A percentile compares a stretch with the other conserved stretches of the same genome.
Evolutionary conservation across 768 basidiomycete genomes (phyloP).

Genomic region (Pleurotus sapidus): DNA sequence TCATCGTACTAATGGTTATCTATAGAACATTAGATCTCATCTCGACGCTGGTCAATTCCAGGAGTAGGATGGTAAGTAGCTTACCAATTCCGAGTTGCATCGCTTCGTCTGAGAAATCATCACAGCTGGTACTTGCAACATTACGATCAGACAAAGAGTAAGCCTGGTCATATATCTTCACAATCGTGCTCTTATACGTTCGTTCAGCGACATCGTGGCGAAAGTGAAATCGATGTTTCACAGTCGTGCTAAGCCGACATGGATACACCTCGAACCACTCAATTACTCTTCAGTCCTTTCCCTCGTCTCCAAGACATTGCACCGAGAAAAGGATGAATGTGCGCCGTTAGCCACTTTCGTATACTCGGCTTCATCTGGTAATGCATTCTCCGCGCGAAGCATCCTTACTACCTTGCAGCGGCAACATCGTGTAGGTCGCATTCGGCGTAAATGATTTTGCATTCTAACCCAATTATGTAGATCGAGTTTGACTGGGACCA

Average conservation of each 20-base stretch:
- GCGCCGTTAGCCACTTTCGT: constrained; percentile 52
- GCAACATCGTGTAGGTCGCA: constrained; percentile 50
- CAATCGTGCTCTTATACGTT: background rate
- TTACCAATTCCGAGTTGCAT: background rate
- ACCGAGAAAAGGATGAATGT: constrained; percentile 54
- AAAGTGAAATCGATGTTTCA: constrained; percentile 56
- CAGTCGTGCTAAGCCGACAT: constrained; percentile 55
- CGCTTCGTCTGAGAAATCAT: constrained; percentile 8
- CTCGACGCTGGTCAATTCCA: constrained; percentile 59
- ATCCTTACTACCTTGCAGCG: constrained; percentile 62
- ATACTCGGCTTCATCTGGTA: constrained; percentile 58
- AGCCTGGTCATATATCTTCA: constrained; percentile 14
- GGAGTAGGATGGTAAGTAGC: constrained; percentile 56
- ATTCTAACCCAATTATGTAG: constrained; percentile 24
- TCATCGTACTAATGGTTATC: background rate
- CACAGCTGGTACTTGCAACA: constrained; percentile 62
- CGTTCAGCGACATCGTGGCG: constrained; percentile 41
- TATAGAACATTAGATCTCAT: constrained; percentile 66
- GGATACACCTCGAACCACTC: constrained; percentile 66
- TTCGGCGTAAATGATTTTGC: background rate
- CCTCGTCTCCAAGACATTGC: constrained; percentile 63
- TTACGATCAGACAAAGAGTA: constrained; percentile 55
- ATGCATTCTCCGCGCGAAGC: constrained; percentile 67
- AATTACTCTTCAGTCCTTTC: constrained; percentile 51
- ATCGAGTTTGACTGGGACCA: constrained; percentile 63